These are phyloP conservation scores for Datisca glomerata DNA, from an alignment of 306 rosid species.

Conservation along the genomic window DNA sequence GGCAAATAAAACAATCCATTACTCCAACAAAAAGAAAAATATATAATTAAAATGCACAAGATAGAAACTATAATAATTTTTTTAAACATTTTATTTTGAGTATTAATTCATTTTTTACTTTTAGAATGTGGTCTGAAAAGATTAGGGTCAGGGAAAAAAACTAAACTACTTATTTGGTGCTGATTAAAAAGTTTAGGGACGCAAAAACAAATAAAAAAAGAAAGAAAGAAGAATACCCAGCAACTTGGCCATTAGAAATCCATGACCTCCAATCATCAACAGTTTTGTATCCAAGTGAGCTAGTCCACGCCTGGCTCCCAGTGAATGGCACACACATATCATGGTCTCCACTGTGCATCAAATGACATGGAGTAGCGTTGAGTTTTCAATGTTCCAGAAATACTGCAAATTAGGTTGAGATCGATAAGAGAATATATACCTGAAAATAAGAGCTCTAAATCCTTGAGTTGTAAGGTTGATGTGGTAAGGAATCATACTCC, in stretches of 20 bases:
- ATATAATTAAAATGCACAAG: no score
- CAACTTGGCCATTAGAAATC: slow-evolving; percentile 39
- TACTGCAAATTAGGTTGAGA: neutral
- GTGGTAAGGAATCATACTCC: slow-evolving; percentile 79
- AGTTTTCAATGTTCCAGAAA: no score
- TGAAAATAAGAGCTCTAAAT: slow-evolving; percentile 46
- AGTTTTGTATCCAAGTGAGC: slow-evolving; percentile 45
- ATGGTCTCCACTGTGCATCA: slow-evolving; percentile 49
- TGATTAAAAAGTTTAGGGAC: neutral
- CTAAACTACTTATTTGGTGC: no score
- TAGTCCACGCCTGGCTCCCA: slow-evolving; percentile 68
- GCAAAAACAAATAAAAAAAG: neutral
- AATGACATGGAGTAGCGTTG: neutral
- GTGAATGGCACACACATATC: slow-evolving; percentile 84
- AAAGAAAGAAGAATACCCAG: slow-evolving; percentile 33
- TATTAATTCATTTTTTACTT: no score
- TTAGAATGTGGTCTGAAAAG: no score
- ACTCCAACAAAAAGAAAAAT: no score
- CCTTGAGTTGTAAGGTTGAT: slow-evolving; percentile 39
- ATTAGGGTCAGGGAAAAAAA: no score
- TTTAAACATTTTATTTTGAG: no score
- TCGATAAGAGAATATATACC: slow-evolving; percentile 15
- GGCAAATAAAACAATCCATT: no score
- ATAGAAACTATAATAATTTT: neutral
- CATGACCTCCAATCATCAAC: slow-evolving; percentile 55